phyloP scores from a whole-genome alignment of 2,329 filamentous ascomycete genomes.

The Pseudogymnoascus sp. region DNA sequence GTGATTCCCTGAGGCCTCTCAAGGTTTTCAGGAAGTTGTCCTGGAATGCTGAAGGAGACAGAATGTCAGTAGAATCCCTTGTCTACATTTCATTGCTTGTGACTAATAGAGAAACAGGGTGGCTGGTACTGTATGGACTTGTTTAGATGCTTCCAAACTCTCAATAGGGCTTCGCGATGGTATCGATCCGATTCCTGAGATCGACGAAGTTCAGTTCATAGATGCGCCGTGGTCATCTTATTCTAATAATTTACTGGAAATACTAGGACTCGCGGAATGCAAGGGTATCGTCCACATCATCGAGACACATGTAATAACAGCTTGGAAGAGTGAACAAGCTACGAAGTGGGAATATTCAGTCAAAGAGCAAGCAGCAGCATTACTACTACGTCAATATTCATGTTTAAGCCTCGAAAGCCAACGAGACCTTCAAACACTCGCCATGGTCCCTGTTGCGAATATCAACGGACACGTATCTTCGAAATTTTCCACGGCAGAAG shows the following conservation, averaged over 20 bases:
- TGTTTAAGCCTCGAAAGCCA: slow-evolving; percentile 8
- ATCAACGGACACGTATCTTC: slow-evolving; percentile 13
- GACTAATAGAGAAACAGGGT: slow-evolving; percentile 9
- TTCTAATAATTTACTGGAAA: slow-evolving; percentile 10
- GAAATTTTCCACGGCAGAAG: slow-evolving; percentile 15
- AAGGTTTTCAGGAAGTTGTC: neutral
- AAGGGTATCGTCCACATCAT: slow-evolving; percentile 10
- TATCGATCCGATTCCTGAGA: slow-evolving; percentile 13
- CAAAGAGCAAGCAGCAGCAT: slow-evolving; percentile 15
- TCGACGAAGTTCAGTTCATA: slow-evolving; percentile 17
- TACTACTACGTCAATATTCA: slow-evolving; percentile 16
- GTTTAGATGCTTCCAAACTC: slow-evolving; percentile 5
- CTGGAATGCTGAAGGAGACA: neutral
- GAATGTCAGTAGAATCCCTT: neutral
- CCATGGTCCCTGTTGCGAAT: slow-evolving; percentile 17
- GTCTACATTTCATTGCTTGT: neutral
- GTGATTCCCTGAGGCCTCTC: neutral
- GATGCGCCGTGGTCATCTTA: slow-evolving; percentile 2
- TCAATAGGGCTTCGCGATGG: slow-evolving; percentile 15
- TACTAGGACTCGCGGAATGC: slow-evolving; percentile 13
- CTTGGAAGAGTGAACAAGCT: slow-evolving; percentile 14
- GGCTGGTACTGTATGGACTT: slow-evolving; percentile 14
- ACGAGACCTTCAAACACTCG: slow-evolving; percentile 13
- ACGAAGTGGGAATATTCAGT: slow-evolving; percentile 10
- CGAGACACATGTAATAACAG: slow-evolving; percentile 18